Evolutionary conservation across 306 rosid species (phyloP).

Genomic region (Fragaria nilgerrensis): DNA sequence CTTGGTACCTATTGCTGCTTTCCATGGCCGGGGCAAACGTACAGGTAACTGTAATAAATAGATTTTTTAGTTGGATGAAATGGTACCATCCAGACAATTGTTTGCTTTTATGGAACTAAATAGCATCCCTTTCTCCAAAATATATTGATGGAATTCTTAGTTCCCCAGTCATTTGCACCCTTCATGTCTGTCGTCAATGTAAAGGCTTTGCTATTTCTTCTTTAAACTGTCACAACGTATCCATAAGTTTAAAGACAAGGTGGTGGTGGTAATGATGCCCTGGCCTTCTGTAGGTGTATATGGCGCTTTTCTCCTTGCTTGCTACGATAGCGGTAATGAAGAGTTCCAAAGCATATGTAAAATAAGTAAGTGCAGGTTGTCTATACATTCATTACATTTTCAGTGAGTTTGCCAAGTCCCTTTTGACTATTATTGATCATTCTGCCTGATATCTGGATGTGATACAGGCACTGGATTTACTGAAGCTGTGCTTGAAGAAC

Average conservation of each 20-base stretch:
- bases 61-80: slow-evolving; percentile 10
- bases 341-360: slow-evolving; percentile 95
- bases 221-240: slow-evolving; percentile 19
- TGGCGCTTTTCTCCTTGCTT: slow-evolving; percentile 91
- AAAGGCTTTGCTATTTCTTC: slow-evolving; percentile 1
- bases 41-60: slow-evolving; percentile 54
- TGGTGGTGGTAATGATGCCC: slow-evolving; percentile 12
- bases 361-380: slow-evolving; percentile 55
- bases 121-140: background rate
- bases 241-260: slow-evolving; percentile 13
- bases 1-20: slow-evolving; percentile 97
- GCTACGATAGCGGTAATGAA: slow-evolving; percentile 68
- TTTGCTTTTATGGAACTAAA: slow-evolving; percentile 3
- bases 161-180: background rate
- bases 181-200: background rate
- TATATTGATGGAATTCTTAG: background rate
- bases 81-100: slow-evolving; percentile 16
- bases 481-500: slow-evolving; percentile 68
- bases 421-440: slow-evolving; percentile 15
- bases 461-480: slow-evolving; percentile 78
- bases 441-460: slow-evolving; percentile 24
- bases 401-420: slow-evolving; percentile 14
- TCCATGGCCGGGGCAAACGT: slow-evolving; percentile 93
- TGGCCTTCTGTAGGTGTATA: slow-evolving; percentile 63
- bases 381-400: slow-evolving; percentile 16